Percentiles rank a stretch among this genome's conserved stretches.
phyloP scores from a whole-genome alignment of 768 basidiomycete species.

The Symmetrospora coprosmae region DNA sequence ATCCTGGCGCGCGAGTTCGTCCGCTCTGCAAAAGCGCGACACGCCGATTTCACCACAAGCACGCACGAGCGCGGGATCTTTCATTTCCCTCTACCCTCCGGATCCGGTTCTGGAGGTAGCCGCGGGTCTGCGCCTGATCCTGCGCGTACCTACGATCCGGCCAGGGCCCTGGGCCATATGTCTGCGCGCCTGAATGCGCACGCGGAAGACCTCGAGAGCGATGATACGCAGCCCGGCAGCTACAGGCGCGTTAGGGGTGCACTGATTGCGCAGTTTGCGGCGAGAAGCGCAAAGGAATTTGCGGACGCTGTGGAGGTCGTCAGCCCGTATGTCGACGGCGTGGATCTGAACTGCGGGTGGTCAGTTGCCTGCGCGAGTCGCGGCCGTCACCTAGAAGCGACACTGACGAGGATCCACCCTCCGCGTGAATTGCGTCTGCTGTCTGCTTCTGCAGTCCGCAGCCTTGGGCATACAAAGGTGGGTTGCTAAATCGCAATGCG shows the following conservation, averaged over 20 bases:
- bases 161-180: too few relatives aligned
- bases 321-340: slow-evolving; percentile 41
- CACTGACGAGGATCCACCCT: too few relatives aligned
- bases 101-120: too few relatives aligned
- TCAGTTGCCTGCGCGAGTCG: background rate
- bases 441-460: slow-evolving; percentile 6
- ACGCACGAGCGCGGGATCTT: slow-evolving; percentile 40
- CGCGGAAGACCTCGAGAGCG: too few relatives aligned
- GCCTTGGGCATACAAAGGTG: slow-evolving; percentile 16
- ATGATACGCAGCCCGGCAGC: slow-evolving; percentile 21
- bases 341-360: slow-evolving; percentile 43
- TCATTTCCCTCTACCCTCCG: too few relatives aligned
- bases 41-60: slow-evolving; percentile 41
- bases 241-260: slow-evolving; percentile 36
- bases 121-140: too few relatives aligned
- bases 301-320: slow-evolving; percentile 43
- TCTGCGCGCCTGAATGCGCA: too few relatives aligned
- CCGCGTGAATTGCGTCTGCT: background rate
- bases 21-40: slow-evolving; percentile 39
- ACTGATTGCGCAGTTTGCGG: slow-evolving; percentile 43
- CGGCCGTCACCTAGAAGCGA: background rate
- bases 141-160: too few relatives aligned
- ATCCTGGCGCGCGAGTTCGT: slow-evolving; percentile 41
- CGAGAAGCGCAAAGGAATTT: slow-evolving; percentile 38
- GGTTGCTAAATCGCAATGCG: background rate